A percentile compares a stretch with the other conserved stretches of the same genome.
Conservation (phyloP, 139 green algal species). For the Microglena sp. region DNA sequence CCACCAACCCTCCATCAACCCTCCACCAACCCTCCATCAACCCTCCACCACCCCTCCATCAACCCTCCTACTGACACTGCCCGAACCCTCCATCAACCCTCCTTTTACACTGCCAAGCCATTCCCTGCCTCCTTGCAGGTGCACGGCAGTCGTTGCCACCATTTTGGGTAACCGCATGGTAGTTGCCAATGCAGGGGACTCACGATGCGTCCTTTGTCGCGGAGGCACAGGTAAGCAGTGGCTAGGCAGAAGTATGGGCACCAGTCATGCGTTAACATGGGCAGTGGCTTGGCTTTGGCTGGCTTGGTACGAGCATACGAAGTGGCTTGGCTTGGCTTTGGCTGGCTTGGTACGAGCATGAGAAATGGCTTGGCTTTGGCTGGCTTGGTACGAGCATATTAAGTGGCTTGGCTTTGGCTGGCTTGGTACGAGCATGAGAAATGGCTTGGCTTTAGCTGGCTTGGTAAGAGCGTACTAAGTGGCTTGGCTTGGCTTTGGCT, state of each 20-base stretch:
- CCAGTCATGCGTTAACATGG: not conserved
- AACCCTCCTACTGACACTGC: too few species aligned
- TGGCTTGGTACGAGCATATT: not conserved
- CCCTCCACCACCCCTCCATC: too few species aligned
- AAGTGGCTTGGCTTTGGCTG: not conserved
- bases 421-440: not conserved
- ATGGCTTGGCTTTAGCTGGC: not conserved
- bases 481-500: not conserved
- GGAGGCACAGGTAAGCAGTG: conserved; percentile 47
- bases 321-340: not conserved
- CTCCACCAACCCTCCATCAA: too few species aligned
- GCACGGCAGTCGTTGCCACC: conserved; percentile 75
- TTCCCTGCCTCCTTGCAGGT: too few species aligned
- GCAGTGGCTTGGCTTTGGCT: not conserved
- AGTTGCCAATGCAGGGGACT: conserved; percentile 91
- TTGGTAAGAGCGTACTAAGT: not conserved
- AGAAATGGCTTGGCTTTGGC: not conserved
- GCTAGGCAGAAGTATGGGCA: too few species aligned
- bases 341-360: not conserved
- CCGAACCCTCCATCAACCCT: too few species aligned
- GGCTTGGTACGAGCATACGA: not conserved
- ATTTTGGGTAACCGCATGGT: conserved; percentile 57
- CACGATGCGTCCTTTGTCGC: conserved; percentile 68
- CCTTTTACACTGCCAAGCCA: too few species aligned
- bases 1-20: too few species aligned